Percentiles rank a stretch among this genome's conserved stretches.
Evolutionary conservation across 2,329 filamentous ascomycete species (phyloP).

Genomic region (Pyrenochaeta sp.): DNA sequence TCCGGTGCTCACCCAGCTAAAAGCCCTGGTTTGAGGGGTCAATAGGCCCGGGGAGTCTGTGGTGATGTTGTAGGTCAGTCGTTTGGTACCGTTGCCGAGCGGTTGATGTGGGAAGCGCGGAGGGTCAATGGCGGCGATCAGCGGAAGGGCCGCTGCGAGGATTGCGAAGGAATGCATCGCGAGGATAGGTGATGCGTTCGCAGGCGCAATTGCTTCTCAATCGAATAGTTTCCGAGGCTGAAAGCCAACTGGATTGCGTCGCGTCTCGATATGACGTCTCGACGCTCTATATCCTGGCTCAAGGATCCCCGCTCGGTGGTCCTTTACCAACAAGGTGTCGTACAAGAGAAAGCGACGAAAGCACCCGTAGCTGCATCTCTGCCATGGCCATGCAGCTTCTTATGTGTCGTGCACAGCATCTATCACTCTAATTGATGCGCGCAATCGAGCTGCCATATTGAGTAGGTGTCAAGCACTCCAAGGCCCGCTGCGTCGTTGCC

Average conservation of each 20-base stretch:
- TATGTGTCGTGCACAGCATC: constrained; percentile 31
- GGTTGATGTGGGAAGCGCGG: constrained; percentile 64
- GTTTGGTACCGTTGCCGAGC: constrained; percentile 63
- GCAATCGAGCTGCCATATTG: constrained; percentile 42
- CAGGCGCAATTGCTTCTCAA: neutral
- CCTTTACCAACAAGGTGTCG: constrained; percentile 19
- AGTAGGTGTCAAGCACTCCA: constrained; percentile 43
- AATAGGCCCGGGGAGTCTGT: constrained; percentile 53
- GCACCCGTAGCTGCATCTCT: constrained; percentile 13
- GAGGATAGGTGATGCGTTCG: constrained; percentile 2
- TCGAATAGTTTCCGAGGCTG: neutral
- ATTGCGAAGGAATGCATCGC: constrained; percentile 42
- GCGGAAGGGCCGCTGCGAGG: constrained; percentile 36
- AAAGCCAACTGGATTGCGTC: constrained; percentile 1
- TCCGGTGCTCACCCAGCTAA: constrained; percentile 66
- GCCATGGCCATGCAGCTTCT: constrained; percentile 8
- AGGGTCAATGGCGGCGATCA: constrained; percentile 55
- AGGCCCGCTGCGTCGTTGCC: constrained; percentile 39
- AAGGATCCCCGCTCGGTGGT: constrained; percentile 5
- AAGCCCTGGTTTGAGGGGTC: constrained; percentile 56
- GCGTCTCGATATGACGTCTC: constrained; percentile 4
- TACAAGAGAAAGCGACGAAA: constrained; percentile 25
- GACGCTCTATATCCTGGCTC: neutral
- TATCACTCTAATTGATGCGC: constrained; percentile 30
- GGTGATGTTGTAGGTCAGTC: constrained; percentile 69